These are phyloP conservation scores for Kwoniella sp. DNA, from an alignment of 768 basidiomycete genomes.

Conservation along the genomic window DNA sequence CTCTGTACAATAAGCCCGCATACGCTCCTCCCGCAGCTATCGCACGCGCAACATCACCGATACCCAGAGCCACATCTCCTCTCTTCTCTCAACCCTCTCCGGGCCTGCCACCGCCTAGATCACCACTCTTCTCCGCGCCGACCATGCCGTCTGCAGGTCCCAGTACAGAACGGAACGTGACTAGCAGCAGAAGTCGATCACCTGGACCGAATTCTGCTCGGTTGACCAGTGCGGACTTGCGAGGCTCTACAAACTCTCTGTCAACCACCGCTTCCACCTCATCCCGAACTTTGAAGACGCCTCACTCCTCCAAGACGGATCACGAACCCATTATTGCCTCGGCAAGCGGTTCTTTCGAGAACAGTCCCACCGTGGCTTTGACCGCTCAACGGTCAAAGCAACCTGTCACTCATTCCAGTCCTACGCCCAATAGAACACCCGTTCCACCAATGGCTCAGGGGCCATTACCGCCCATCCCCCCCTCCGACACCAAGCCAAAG, in stretches of 20 bases:
- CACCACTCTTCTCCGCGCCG: constrained; percentile 12
- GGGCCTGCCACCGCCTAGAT: constrained; percentile 24
- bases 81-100: constrained; percentile 10
- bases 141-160: constrained; percentile 7
- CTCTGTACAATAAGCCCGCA: constrained; percentile 17
- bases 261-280: constrained; percentile 46
- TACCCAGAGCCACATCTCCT: constrained; percentile 10
- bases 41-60: constrained; percentile 8
- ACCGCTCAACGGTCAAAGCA: constrained; percentile 12
- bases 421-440: constrained; percentile 19
- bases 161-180: constrained; percentile 4
- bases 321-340: constrained; percentile 27
- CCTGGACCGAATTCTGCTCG: constrained; percentile 11
- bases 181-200: constrained; percentile 11
- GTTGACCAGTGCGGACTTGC: constrained; percentile 11
- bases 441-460: constrained; percentile 23
- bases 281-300: constrained; percentile 43
- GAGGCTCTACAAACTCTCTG: constrained; percentile 24
- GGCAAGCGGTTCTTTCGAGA: constrained; percentile 26
- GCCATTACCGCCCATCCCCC: constrained; percentile 25
- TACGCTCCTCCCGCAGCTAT: not conserved
- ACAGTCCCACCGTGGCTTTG: constrained; percentile 10
- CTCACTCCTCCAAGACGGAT: constrained; percentile 29
- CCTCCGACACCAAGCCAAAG: not conserved
- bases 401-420: constrained; percentile 6